These are phyloP conservation scores for Dryas alaskensis DNA, from an alignment of 306 rosid genomes.

Conservation along the genomic window DNA sequence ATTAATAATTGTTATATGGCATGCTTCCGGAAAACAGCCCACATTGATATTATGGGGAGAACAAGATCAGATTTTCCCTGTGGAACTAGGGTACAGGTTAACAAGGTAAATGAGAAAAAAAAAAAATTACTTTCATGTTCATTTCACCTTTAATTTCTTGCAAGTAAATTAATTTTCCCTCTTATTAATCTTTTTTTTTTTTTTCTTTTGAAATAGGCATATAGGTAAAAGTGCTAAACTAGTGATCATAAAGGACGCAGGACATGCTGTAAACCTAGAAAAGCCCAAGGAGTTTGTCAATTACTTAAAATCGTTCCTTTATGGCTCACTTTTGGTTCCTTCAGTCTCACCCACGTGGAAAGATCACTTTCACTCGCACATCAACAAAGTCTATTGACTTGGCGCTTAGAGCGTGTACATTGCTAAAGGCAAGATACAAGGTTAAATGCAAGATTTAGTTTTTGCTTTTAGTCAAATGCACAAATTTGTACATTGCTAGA, in stretches of 20 bases:
- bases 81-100: constrained; percentile 61
- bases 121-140: too few species aligned
- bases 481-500: too few species aligned
- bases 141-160: too few species aligned
- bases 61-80: constrained; percentile 59
- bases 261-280: constrained; percentile 63
- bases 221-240: constrained; percentile 47
- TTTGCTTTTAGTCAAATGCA: too few species aligned
- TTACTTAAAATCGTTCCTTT: constrained; percentile 50
- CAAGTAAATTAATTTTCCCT: too few species aligned
- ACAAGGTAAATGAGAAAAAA: constrained; percentile 30
- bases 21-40: constrained; percentile 28
- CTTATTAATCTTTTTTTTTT: too few species aligned
- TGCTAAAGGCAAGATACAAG: too few species aligned
- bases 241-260: constrained; percentile 54
- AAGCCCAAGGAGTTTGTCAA: constrained; percentile 50
- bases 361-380: neutral
- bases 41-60: constrained; percentile 68
- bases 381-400: neutral
- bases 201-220: constrained; percentile 36
- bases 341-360: constrained; percentile 13
- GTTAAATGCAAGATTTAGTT: too few species aligned
- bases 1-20: too few species aligned
- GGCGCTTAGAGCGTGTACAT: too few species aligned
- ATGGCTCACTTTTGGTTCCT: constrained; percentile 23